Conservation (phyloP, 2,329 filamentous ascomycete species). For the Sporothrix dimorphospora region DNA sequence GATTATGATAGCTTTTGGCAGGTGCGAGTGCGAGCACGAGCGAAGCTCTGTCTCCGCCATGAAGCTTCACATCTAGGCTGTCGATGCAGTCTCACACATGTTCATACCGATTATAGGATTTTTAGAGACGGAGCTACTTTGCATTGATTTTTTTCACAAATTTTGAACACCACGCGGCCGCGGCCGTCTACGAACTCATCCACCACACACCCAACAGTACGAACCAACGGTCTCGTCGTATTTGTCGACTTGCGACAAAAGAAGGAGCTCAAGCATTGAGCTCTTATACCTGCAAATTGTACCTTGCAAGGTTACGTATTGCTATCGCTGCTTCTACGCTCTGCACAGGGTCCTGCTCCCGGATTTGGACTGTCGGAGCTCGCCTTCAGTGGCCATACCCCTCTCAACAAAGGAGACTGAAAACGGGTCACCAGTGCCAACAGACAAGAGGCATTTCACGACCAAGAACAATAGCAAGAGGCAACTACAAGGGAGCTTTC, state of each 20-base stretch:
- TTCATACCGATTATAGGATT: not conserved
- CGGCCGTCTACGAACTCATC: not conserved
- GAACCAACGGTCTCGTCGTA: not conserved
- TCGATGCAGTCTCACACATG: slow-evolving; percentile 2
- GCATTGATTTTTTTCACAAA: not conserved
- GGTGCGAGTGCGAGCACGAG: slow-evolving; percentile 3
- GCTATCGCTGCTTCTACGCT: not conserved
- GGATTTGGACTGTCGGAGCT: not conserved
- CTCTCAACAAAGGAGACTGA: not conserved
- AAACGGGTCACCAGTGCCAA: slow-evolving; percentile 4
- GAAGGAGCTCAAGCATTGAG: not conserved
- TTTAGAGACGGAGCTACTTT: not conserved
- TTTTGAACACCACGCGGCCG: not conserved
- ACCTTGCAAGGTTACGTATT: not conserved
- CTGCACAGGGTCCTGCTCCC: not conserved
- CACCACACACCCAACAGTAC: not conserved
- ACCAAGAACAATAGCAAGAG: slow-evolving; percentile 32
- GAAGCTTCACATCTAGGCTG: not conserved
- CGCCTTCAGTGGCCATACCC: not conserved
- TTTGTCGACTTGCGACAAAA: not conserved
- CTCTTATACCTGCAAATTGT: not conserved
- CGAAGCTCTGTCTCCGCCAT: not conserved
- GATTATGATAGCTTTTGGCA: slow-evolving; percentile 20
- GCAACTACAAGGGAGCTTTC: slow-evolving; percentile 2
- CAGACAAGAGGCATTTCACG: slow-evolving; percentile 13